A percentile compares a stretch with the other conserved stretches of the same genome.
Evolutionary conservation across 1,139 yeast species (phyloP).

Genomic region (Saccharomyces hybrid): DNA sequence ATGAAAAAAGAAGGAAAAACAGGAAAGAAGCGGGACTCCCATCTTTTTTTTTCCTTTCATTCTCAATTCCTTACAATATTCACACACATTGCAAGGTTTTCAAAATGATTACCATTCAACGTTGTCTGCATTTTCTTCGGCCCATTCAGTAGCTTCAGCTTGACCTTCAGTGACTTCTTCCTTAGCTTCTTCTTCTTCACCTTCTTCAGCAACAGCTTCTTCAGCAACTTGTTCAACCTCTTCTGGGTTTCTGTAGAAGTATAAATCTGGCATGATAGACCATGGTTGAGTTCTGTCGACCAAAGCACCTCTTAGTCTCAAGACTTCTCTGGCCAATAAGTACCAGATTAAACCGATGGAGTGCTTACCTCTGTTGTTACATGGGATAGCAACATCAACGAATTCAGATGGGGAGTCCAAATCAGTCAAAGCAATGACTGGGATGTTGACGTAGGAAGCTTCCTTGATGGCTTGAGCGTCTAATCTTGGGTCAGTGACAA

Average conservation of each 20-base stretch:
- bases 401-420: conserved; percentile 98
- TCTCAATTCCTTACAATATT: not conserved
- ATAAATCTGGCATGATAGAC: conserved; percentile 99
- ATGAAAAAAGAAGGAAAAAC: not conserved
- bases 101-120: conserved; percentile 32
- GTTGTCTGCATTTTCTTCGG: conserved; percentile 52
- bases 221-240: conserved; percentile 85
- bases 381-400: conserved; percentile 99
- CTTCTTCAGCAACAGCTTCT: conserved; percentile 55
- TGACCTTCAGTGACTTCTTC: conserved; percentile 62
- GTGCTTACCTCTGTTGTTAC: conserved; percentile 99
- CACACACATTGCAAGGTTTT: conserved; percentile 1
- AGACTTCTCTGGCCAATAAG: conserved; percentile 97
- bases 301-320: conserved; percentile 96
- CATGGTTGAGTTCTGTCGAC: conserved; percentile 95
- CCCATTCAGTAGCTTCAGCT: conserved; percentile 54
- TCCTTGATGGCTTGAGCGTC: conserved; percentile 99
- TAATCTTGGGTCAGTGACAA: conserved; percentile 99
- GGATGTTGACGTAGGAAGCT: conserved; percentile 98
- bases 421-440: conserved; percentile 98
- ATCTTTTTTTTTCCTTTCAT: not conserved
- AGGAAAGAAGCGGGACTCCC: not conserved
- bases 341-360: conserved; percentile 99
- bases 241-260: conserved; percentile 99
- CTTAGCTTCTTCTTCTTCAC: conserved; percentile 58